Evolutionary conservation across 345 rosid genomes (phyloP).

Genomic region (Ricinus communis): DNA sequence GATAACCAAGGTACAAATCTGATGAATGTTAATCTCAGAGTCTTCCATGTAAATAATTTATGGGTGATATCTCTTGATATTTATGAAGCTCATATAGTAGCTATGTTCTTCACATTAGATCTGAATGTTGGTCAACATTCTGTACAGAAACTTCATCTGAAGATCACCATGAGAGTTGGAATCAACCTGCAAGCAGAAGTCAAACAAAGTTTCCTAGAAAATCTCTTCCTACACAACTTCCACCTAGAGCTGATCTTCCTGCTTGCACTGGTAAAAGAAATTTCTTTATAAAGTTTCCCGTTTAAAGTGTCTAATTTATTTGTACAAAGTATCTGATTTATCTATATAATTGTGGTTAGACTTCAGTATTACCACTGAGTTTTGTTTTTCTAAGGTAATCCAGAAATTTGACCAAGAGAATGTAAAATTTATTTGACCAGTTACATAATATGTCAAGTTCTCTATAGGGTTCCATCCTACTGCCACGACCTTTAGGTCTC

Average conservation of each 20-base stretch:
- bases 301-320: background rate
- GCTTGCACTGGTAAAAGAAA: conserved; percentile 68
- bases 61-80: conserved; percentile 2
- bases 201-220: conserved; percentile 54
- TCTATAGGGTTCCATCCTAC: background rate
- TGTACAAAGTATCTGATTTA: background rate
- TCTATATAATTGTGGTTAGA: background rate
- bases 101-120: conserved; percentile 10
- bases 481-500: too few species aligned
- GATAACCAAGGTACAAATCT: background rate
- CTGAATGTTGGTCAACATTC: conserved; percentile 18
- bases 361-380: background rate
- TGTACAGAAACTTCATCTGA: conserved; percentile 53
- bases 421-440: background rate
- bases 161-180: conserved; percentile 53
- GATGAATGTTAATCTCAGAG: background rate
- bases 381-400: background rate
- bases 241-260: conserved; percentile 85
- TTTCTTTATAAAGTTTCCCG: background rate
- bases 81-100: conserved; percentile 2
- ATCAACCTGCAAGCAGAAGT: conserved; percentile 44
- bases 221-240: conserved; percentile 79
- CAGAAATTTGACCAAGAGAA: background rate
- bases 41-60: conserved; percentile 1
- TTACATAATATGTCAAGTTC: background rate